Evolutionary conservation across 768 basidiomycete genomes (phyloP).

Genomic region (Boletus reticuloceps): DNA sequence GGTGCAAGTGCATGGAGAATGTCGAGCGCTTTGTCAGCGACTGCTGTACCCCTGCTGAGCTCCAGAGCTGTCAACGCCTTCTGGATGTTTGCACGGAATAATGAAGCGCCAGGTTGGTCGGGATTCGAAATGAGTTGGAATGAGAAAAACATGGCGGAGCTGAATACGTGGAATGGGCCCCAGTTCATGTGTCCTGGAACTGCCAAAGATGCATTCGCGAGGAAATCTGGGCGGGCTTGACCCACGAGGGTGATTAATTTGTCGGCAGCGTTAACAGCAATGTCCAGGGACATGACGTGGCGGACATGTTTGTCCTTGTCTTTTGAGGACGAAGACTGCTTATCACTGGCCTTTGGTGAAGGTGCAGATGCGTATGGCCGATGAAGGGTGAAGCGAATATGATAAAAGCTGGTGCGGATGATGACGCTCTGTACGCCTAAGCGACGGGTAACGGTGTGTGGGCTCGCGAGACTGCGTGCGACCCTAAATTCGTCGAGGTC

Average conservation of each 20-base stretch:
- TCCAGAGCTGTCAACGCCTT: slow-evolving; percentile 67
- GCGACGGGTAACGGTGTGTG: slow-evolving; percentile 56
- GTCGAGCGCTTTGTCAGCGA: slow-evolving; percentile 73
- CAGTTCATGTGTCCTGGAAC: slow-evolving; percentile 84
- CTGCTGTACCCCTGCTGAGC: slow-evolving; percentile 57
- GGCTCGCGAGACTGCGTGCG: slow-evolving; percentile 67
- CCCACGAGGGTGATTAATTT: slow-evolving; percentile 76
- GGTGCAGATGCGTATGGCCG: slow-evolving; percentile 59
- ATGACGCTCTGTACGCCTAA: slow-evolving; percentile 80
- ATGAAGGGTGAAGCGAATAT: slow-evolving; percentile 83
- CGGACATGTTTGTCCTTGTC: slow-evolving; percentile 37
- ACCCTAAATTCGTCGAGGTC: slow-evolving; percentile 75
- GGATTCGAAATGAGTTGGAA: slow-evolving; percentile 82
- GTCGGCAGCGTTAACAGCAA: slow-evolving; percentile 74
- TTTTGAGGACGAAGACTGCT: slow-evolving; percentile 30
- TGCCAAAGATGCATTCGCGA: slow-evolving; percentile 62
- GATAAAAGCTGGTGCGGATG: slow-evolving; percentile 72
- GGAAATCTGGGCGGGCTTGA: slow-evolving; percentile 73
- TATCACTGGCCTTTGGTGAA: slow-evolving; percentile 25
- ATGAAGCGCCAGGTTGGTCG: slow-evolving; percentile 72
- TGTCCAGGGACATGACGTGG: slow-evolving; percentile 60
- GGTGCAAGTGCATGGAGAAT: slow-evolving; percentile 72
- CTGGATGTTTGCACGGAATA: slow-evolving; percentile 74
- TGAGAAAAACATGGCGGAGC: slow-evolving; percentile 89
- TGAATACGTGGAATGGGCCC: slow-evolving; percentile 83